These are phyloP conservation scores for Nigrograna mackinnonii DNA, from an alignment of 2,329 filamentous ascomycete species.

Conservation along the genomic window DNA sequence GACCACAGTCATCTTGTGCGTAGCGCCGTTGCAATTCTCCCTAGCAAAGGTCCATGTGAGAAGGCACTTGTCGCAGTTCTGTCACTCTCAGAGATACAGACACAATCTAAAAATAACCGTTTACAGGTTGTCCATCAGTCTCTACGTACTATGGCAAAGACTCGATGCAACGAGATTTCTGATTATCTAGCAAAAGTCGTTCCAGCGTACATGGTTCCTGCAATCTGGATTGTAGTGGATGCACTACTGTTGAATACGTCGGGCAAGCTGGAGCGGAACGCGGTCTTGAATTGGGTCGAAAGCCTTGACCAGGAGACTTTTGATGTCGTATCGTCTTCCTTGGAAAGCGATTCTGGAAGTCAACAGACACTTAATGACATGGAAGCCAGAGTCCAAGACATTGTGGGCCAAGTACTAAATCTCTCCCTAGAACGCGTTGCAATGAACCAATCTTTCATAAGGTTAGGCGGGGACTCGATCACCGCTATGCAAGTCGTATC, in stretches of 20 bases:
- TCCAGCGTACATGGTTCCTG: slow-evolving; percentile 20
- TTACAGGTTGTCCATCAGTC: slow-evolving; percentile 16
- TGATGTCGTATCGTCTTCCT: slow-evolving; percentile 36
- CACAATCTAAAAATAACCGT: slow-evolving; percentile 9
- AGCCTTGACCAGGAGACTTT: slow-evolving; percentile 38
- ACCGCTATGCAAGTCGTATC: slow-evolving; percentile 23
- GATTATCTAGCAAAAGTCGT: slow-evolving; percentile 7
- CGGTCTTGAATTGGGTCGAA: slow-evolving; percentile 46
- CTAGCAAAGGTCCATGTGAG: slow-evolving; percentile 37
- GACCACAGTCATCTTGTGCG: slow-evolving; percentile 21
- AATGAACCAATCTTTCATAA: slow-evolving; percentile 16
- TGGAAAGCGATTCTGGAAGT: slow-evolving; percentile 16
- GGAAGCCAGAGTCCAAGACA: slow-evolving; percentile 22
- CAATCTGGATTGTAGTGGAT: slow-evolving; percentile 34
- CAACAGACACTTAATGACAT: slow-evolving; percentile 10
- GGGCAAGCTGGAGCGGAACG: slow-evolving; percentile 15
- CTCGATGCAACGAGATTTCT: no score
- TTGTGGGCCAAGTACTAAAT: slow-evolving; percentile 27
- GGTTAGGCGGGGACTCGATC: slow-evolving; percentile 28
- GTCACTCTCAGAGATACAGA: slow-evolving; percentile 30
- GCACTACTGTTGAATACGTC: slow-evolving; percentile 15
- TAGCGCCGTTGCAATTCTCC: slow-evolving; percentile 43
- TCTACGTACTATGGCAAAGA: slow-evolving; percentile 25
- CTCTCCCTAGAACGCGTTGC: slow-evolving; percentile 21
- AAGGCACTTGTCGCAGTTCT: slow-evolving; percentile 47